Percentiles rank a stretch among this genome's conserved stretches.
phyloP scores from a whole-genome alignment of 176 grass and related monocot genomes.

The Metroxylon sagu region DNA sequence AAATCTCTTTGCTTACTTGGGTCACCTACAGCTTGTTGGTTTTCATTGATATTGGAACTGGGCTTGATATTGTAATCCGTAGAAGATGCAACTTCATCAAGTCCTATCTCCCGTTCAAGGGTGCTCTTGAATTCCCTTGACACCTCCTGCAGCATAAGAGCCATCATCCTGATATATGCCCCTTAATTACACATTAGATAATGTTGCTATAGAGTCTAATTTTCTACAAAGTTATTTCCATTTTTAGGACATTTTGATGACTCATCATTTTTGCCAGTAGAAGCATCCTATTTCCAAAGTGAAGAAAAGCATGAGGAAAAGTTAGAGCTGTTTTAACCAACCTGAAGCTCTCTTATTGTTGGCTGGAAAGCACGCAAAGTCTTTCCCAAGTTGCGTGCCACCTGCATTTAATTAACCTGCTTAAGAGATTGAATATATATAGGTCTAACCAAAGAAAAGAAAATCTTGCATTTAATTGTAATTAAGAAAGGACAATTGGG shows the following conservation, averaged over 20 bases:
- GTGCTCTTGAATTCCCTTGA: conserved; percentile 96
- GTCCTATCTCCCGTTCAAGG: conserved; percentile 87
- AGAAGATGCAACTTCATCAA: conserved; percentile 63
- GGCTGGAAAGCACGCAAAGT: conserved; percentile 90
- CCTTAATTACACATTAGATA: neutral
- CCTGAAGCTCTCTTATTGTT: conserved; percentile 92
- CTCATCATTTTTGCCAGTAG: no score
- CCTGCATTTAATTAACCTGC: conserved; percentile 33
- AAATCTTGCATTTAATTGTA: neutral
- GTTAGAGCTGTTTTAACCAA: conserved; percentile 11
- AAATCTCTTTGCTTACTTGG: conserved; percentile 48
- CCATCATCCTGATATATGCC: conserved; percentile 12
- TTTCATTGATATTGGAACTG: conserved; percentile 24
- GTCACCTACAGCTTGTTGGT: conserved; percentile 32
- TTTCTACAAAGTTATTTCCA: no score
- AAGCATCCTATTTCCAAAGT: no score
- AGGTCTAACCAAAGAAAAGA: neutral
- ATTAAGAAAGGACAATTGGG: no score
- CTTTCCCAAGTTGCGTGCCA: conserved; percentile 86
- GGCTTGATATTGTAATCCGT: conserved; percentile 39
- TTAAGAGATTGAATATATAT: no score
- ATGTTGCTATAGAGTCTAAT: no score
- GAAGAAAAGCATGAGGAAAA: no score
- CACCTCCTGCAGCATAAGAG: conserved; percentile 50
- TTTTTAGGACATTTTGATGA: no score